These are phyloP conservation scores for Takashimella koratensis DNA, from an alignment of 1,284 basidiomycete species.

Conservation along the genomic window DNA sequence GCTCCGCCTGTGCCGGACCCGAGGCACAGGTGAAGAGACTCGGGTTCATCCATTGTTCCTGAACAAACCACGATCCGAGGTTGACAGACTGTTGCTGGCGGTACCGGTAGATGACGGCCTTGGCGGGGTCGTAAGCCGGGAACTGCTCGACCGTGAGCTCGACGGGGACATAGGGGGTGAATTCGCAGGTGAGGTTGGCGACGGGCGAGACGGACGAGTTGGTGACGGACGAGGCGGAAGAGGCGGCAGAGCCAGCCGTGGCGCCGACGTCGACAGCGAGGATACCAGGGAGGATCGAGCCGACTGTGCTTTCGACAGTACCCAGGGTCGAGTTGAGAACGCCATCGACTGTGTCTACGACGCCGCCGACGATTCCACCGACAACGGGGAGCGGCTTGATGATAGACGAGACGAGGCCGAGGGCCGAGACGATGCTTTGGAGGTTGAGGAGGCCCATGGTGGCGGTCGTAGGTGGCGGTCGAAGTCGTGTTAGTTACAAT, in stretches of 20 bases:
- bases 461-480: constrained; percentile 1
- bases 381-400: constrained; percentile 27
- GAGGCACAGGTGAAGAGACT: constrained; percentile 64
- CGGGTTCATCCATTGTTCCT: constrained; percentile 73
- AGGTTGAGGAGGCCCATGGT: constrained; percentile 27
- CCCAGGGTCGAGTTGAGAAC: constrained; percentile 16
- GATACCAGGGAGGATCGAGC: constrained; percentile 5
- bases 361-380: constrained; percentile 18
- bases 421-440: constrained; percentile 22
- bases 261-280: constrained; percentile 8
- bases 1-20: constrained; percentile 54
- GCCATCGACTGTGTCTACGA: constrained; percentile 21
- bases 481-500: background rate
- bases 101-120: constrained; percentile 59
- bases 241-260: background rate
- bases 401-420: constrained; percentile 30
- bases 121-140: constrained; percentile 54
- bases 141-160: constrained; percentile 49
- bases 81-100: constrained; percentile 64
- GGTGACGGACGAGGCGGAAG: constrained; percentile 3
- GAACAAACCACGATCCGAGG: constrained; percentile 70
- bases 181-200: constrained; percentile 10
- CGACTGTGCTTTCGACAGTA: constrained; percentile 7
- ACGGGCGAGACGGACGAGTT: no score
- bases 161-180: constrained; percentile 19